phyloP scores from a whole-genome alignment of 805 yeast genomes.

The Saccharomyces paradoxus region DNA sequence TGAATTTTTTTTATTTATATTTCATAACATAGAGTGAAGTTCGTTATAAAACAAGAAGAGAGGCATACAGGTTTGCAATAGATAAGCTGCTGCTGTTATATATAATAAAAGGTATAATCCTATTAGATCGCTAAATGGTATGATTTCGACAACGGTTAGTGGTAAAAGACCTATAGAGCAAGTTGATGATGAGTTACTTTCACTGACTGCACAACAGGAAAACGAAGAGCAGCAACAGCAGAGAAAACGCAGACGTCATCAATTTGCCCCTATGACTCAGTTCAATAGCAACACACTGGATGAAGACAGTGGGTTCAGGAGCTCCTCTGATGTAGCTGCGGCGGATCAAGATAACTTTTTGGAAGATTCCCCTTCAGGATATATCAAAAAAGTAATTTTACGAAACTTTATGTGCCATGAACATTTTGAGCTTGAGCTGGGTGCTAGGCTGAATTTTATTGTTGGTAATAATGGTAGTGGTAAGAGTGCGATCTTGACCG shows the following conservation, averaged over 20 bases:
- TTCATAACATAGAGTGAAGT: not conserved
- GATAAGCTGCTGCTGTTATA: not conserved
- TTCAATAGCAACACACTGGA: slow-evolving; percentile 6
- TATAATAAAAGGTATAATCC: not conserved
- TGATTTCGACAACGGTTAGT: not conserved
- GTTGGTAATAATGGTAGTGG: slow-evolving; percentile 91
- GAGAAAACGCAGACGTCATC: slow-evolving; percentile 16
- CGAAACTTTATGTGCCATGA: slow-evolving; percentile 87
- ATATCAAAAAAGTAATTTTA: slow-evolving; percentile 53
- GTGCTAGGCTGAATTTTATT: slow-evolving; percentile 76
- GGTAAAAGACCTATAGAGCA: slow-evolving; percentile 13
- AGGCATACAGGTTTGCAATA: not conserved
- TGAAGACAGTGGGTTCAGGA: not conserved
- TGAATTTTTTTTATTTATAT: not conserved
- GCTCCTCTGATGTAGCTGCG: not conserved
- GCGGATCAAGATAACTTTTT: not conserved
- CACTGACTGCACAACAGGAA: slow-evolving; percentile 11
- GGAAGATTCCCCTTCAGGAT: slow-evolving; percentile 43
- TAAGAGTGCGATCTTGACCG: slow-evolving; percentile 80
- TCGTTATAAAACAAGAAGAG: not conserved
- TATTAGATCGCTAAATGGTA: not conserved
- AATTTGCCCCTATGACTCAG: slow-evolving; percentile 26
- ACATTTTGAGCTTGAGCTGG: slow-evolving; percentile 63
- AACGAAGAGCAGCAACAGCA: slow-evolving; percentile 6
- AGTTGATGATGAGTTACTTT: slow-evolving; percentile 12